Evolutionary conservation across 305 asterid species (phyloP), one percentile per base, ranked within the genome.

Genomic region (Solanum hybrid): DNA sequence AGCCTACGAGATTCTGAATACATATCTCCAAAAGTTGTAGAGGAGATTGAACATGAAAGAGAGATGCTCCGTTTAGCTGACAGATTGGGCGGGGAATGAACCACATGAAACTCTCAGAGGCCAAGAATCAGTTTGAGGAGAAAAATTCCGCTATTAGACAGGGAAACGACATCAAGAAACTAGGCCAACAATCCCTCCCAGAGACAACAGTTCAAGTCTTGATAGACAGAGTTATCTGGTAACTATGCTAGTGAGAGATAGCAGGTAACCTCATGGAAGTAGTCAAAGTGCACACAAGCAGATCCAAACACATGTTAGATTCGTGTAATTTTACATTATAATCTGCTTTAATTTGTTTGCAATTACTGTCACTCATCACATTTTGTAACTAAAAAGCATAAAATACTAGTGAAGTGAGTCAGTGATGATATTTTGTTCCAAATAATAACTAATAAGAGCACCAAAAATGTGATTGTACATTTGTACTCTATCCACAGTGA

Each of bases 1-100:
- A 92, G 96, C 93, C 38, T 90, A 91, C 27, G 60, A 78, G 79
- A 69, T 93, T 64, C 72, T 94, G 86, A 90, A 91, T 90, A 89
- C 10, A 29, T 29, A 29, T 73, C 79, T 29, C 79, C 79, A 29
- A 14, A 27, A 73, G 79, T 73, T 73, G 6, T 13, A 73, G 93
- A 94, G 88, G 96, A 94, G 69, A 93, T 92, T 56, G 97, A 93
- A 82, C 92, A 93, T 90, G 98, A 95, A 91, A 90, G 95, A 20
- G 97, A 93, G 91, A 90, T 91, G 96, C 91, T 94, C 26, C 95
- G 93, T 46, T 86, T 95, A 36, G 96, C 95, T 34, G 96, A 94
- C 79, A 92, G 91, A 87, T 37, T 94, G 88, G 92, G 93, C 1
- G 97, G 92, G 91, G 95, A 95, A 89, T 94, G 78, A 96, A 90